Base-by-base conservation (phyloP, 257 asterid species). In the Orobanche coerulescens region DNA sequence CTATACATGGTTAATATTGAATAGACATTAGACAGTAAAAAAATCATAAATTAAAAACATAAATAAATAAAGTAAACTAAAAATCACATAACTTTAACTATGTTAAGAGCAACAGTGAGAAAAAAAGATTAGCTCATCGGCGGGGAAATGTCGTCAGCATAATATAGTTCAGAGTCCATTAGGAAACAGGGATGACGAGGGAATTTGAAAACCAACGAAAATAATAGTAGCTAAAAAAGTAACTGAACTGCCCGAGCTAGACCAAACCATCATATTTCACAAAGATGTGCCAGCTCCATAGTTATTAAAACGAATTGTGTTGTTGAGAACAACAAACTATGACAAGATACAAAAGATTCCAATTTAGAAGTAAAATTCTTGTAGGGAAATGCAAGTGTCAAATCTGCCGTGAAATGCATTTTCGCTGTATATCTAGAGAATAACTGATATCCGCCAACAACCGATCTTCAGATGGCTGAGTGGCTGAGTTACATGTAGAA, bases 191-290 rank as follows among this genome's bases (percentile, higher is more conserved):
- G 14, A 62, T 11, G 20, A 28, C 1, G 7, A 1, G 5, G 7
- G 25, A 10, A 61, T 12, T 18, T 12, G 18, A 36, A 55, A 49
- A 66, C 61, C 49, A 44, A 66, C 64, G 15, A 26, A 51, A 37
- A 37, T n/a, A 6, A 8, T 62, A 4, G 47, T 16, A 9, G 36
- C 0, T 20, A 7, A 49, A 4, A 3, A 23, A 61, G 43, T 5
- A 47, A 11, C n/a, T 55, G 16, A 44, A n/a, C 30, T 12, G 22
- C 40, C 30, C 62, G 40, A 62, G 49, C 6, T 50, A 11, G 26
- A 52, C 57, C 44, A 24, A 16, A 20, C 71, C 33, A 47, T 36
- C 53, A 48, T 25, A 58, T 46, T 42, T 15, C 49, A n/a, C 25
- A 51, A n/a, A 25, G 20, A 51, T 13, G 0, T 9, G 40, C 26